Evolutionary conservation across 2,329 filamentous ascomycete genomes (phyloP), one percentile per base, ranked within the genome.

Genomic region (Ceratocystis smalleyi): DNA sequence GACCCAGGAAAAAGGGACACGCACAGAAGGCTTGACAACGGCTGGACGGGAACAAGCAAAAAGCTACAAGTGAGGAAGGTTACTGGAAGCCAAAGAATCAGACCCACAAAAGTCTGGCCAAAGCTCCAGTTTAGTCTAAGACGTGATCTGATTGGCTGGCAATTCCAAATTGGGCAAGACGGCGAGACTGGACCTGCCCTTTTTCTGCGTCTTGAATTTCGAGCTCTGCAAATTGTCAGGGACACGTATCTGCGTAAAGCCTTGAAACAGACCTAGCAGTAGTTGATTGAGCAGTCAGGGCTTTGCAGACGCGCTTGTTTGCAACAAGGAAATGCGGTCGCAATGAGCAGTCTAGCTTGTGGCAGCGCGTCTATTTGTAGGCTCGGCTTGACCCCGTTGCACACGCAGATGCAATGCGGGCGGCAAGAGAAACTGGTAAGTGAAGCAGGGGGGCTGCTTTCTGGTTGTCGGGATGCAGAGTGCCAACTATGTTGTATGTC

Each of bases 101-200:
- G 22, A 22, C 7, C n/a, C 17, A 47, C 19, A 47, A 49, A 55
- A 55, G 27, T 24, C 1, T 55, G 51, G 51, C 30, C 51, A 55
- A 55, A 55, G 51, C 51, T 55, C 51, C 51, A 5, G 27, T 17
- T 27, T 15, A 17, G 22, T 6, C 51, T 3, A 27, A 24, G 22
- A 10, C 22, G 51, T 27, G 19, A 30, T 30, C n/a, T 55, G 24
- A 55, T 55, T 55, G 51, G 51, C 15, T 27, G 24, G 27, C 27
- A 32, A 27, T 55, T 55, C 51, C 51, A 55, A 32, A 55, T 55
- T 55, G 51, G 51, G 51, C 51, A 55, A 55, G 51, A 30, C 5
- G 51, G 15, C 3, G 10, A 40, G 35, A 40, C 35, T 40, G 35
- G 3, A 40, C 10, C 35, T 40, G 35, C 35, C 35, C 3, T 15